phyloP scores from a whole-genome alignment of 2,329 filamentous ascomycete genomes.

The Leptographium flavum region DNA sequence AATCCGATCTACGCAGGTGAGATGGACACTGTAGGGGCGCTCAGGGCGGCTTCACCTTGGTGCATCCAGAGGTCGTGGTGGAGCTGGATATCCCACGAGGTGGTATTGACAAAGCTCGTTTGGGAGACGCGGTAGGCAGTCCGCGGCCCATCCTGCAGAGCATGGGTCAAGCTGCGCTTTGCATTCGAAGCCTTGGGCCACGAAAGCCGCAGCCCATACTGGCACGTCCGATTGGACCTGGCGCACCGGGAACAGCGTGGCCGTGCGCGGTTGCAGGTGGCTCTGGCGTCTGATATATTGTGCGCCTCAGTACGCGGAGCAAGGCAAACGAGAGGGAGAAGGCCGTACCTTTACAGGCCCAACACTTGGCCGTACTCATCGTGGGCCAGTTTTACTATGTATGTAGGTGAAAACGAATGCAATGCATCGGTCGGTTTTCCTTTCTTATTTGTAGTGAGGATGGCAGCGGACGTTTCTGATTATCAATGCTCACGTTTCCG shows the following conservation, averaged over 20 bases:
- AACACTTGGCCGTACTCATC: constrained; percentile 2
- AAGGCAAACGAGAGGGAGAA: neutral
- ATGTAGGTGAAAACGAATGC: neutral
- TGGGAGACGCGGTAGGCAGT: neutral
- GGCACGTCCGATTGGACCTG: neutral
- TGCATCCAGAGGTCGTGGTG: constrained; percentile 2
- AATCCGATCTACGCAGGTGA: neutral
- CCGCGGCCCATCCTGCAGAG: neutral
- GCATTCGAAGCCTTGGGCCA: neutral
- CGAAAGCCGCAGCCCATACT: constrained; percentile 4
- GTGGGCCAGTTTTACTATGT: neutral
- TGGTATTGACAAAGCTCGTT: constrained; percentile 3
- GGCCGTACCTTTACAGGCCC: constrained; percentile 3
- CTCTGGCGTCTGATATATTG: constrained; percentile 4
- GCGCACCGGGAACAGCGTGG: constrained; percentile 1
- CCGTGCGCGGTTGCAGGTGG: constrained; percentile 1
- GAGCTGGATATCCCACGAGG: constrained; percentile 3
- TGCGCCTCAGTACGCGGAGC: neutral
- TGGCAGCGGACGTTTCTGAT: neutral
- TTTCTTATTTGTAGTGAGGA: neutral
- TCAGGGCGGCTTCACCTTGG: neutral
- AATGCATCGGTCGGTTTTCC: neutral
- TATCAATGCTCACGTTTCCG: neutral
- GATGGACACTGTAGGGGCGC: neutral
- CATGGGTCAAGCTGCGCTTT: constrained; percentile 2